Evolutionary conservation across 768 basidiomycete species (phyloP).

Genomic region (Lactarius trivialis): DNA sequence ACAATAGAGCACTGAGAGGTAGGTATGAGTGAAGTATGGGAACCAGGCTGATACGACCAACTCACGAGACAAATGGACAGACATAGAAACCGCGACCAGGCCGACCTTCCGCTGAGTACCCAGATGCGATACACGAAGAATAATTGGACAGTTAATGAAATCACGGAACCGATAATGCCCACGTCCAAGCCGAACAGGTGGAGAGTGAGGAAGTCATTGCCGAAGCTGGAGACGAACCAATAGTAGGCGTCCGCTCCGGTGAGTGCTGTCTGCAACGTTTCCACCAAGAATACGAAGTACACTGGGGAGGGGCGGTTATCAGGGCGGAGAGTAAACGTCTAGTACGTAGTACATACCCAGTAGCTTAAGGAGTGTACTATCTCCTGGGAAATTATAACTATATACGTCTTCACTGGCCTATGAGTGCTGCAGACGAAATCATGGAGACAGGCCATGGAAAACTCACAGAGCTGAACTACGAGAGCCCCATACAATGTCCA

Average conservation of each 20-base stretch:
- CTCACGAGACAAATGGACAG: not conserved
- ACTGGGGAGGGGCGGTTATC: constrained; percentile 13
- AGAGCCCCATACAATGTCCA: constrained; percentile 12
- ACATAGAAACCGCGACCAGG: not conserved
- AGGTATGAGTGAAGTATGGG: not conserved
- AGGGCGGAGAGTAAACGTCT: not conserved
- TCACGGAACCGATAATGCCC: not conserved
- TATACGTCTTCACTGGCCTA: constrained; percentile 5
- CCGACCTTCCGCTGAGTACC: not conserved
- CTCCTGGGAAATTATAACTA: constrained; percentile 8
- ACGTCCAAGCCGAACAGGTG: constrained; percentile 27
- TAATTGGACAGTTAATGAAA: not conserved
- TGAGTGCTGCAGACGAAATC: too few relatives aligned
- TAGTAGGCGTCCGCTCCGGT: too few relatives aligned
- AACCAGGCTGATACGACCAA: not conserved
- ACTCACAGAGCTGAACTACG: constrained; percentile 4
- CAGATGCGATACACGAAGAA: constrained; percentile 9
- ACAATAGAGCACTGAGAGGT: not conserved
- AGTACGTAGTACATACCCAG: constrained; percentile 1
- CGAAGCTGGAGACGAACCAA: not conserved
- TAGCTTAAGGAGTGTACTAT: not conserved
- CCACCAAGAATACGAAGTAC: constrained; percentile 24
- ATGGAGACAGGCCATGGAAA: not conserved
- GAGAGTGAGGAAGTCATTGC: constrained; percentile 24
- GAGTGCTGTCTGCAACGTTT: constrained; percentile 25